These are phyloP conservation scores for Zancudomyces culisetae DNA, from an alignment of 371 early-diverging fungal species.

Conservation along the genomic window DNA sequence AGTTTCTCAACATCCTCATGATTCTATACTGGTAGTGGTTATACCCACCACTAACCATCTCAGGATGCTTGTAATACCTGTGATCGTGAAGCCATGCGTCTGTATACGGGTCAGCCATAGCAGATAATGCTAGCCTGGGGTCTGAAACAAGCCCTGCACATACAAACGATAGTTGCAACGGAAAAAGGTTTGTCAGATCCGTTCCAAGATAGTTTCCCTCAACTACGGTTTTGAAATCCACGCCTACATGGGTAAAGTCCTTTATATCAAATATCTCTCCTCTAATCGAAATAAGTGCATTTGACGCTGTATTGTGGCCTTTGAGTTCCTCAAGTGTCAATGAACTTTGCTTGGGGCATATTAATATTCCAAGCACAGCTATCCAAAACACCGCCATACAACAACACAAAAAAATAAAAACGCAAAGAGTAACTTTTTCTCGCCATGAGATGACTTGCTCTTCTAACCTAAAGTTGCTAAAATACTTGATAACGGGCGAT, in stretches of 20 bases:
- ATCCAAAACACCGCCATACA: slow-evolving; percentile 74
- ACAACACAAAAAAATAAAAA: slow-evolving; percentile 64
- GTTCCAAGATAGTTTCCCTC: slow-evolving; percentile 36
- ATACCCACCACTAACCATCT: slow-evolving; percentile 21
- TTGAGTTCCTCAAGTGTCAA: slow-evolving; percentile 37
- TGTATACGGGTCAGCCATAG: slow-evolving; percentile 16
- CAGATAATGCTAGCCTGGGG: slow-evolving; percentile 25
- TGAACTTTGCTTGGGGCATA: slow-evolving; percentile 71
- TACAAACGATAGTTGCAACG: slow-evolving; percentile 46
- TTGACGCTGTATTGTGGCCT: slow-evolving; percentile 23
- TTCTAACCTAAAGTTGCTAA: slow-evolving; percentile 55
- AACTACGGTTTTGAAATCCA: slow-evolving; percentile 25
- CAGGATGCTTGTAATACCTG: slow-evolving; percentile 25
- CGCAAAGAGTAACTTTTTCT: slow-evolving; percentile 83
- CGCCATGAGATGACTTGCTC: slow-evolving; percentile 90
- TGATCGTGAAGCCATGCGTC: slow-evolving; percentile 34
- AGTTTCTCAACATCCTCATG: slow-evolving; percentile 34
- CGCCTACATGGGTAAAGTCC: slow-evolving; percentile 33
- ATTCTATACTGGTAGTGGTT: slow-evolving; percentile 49
- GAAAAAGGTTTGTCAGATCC: slow-evolving; percentile 45
- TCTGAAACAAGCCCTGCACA: slow-evolving; percentile 26
- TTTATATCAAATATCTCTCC: slow-evolving; percentile 55
- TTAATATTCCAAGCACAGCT: slow-evolving; percentile 58
- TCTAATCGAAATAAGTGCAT: slow-evolving; percentile 41
- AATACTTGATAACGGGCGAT: slow-evolving; percentile 28